These are phyloP conservation scores for Beauveria sp. DNA, from an alignment of 2,329 filamentous ascomycete genomes.

Conservation along the genomic window DNA sequence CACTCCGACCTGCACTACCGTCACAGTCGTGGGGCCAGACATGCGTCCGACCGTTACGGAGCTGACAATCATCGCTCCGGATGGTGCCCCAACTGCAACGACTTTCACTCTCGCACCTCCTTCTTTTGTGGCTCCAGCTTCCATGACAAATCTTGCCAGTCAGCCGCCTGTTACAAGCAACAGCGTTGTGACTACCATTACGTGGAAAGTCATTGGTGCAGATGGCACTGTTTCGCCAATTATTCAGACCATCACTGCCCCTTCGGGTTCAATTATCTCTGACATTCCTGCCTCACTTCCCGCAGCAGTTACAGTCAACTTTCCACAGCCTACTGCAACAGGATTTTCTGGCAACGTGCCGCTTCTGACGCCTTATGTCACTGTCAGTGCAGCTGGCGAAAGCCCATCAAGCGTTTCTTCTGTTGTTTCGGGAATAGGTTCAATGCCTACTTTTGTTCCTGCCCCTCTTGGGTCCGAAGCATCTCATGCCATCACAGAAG, in stretches of 20 bases:
- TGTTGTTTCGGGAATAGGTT: not conserved
- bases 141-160: constrained; percentile 24
- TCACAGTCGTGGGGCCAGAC: constrained; percentile 22
- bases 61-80: constrained; percentile 22
- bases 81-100: not conserved
- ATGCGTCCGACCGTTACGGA: constrained; percentile 23
- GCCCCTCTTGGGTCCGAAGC: not conserved
- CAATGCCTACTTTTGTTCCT: not conserved
- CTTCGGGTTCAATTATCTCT: not conserved
- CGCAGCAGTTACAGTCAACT: not conserved
- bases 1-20: constrained; percentile 22
- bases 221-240: constrained; percentile 5
- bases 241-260: not conserved
- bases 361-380: not conserved
- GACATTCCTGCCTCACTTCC: not conserved
- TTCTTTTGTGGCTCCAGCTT: constrained; percentile 11
- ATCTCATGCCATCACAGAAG: not conserved
- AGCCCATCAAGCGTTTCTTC: not conserved
- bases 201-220: constrained; percentile 4
- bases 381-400: not conserved
- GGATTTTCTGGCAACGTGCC: not conserved
- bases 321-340: not conserved
- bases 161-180: constrained; percentile 17
- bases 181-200: constrained; percentile 5
- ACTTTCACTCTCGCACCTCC: constrained; percentile 15